Conservation (phyloP, 306 rosid species). For the Castanea sativa region DNA sequence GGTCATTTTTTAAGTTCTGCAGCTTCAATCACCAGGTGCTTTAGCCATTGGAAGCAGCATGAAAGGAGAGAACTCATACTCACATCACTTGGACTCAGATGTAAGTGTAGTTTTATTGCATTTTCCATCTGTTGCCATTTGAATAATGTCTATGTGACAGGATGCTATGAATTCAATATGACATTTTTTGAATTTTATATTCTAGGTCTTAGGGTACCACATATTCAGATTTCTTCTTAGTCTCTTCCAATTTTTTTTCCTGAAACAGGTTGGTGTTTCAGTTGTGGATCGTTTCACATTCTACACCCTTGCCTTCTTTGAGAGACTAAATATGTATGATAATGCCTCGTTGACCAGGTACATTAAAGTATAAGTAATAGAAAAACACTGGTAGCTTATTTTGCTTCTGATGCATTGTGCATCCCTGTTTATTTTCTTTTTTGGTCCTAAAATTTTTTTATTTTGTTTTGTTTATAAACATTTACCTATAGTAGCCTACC, state of each 20-base stretch:
- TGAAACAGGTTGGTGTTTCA: conserved; percentile 83
- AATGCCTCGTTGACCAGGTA: conserved; percentile 94
- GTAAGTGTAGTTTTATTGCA: conserved; percentile 46
- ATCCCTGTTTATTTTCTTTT: background rate
- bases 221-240: conserved; percentile 16
- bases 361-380: background rate
- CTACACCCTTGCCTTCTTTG: conserved; percentile 91
- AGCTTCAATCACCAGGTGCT: conserved; percentile 96
- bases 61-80: conserved; percentile 98
- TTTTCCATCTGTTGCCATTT: background rate
- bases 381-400: background rate
- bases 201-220: background rate
- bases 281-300: conserved; percentile 96
- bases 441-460: conserved; percentile 16
- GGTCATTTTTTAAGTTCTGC: conserved; percentile 39
- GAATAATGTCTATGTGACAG: background rate
- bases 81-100: conserved; percentile 96
- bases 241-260: conserved; percentile 6
- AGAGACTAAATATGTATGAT: conserved; percentile 87
- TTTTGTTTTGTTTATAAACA: conserved; percentile 16
- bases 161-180: conserved; percentile 14
- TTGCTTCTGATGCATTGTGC: background rate
- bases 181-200: background rate
- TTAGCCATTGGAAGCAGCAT: conserved; percentile 96
- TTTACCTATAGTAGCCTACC: background rate